Evolutionary conservation across 139 green algal genomes (phyloP).

Genomic region (Edaphochlamys debaryana): DNA sequence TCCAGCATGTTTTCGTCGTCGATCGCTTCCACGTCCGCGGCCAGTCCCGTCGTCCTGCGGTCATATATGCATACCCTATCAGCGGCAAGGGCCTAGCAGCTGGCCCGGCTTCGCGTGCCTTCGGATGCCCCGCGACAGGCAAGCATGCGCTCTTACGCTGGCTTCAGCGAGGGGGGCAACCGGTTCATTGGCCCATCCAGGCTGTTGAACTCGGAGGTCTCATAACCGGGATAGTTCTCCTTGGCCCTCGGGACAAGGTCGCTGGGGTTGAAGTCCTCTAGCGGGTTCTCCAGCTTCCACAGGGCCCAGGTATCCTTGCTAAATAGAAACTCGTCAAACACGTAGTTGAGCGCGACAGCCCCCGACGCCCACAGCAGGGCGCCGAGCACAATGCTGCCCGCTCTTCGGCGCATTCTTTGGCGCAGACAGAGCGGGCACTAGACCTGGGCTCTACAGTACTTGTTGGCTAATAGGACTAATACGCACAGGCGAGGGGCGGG

Average conservation of each 20-base stretch:
- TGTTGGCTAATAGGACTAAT: too few relatives aligned
- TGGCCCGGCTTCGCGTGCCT: too few relatives aligned
- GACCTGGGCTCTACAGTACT: too few relatives aligned
- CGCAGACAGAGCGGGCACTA: too few relatives aligned
- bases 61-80: neutral
- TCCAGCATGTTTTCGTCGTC: constrained; percentile 28
- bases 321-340: constrained; percentile 39
- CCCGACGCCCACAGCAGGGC: neutral
- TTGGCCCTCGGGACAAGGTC: constrained; percentile 17
- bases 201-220: constrained; percentile 6
- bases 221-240: constrained; percentile 13
- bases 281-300: constrained; percentile 33
- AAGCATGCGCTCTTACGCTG: neutral
- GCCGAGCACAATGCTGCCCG: neutral
- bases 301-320: constrained; percentile 36
- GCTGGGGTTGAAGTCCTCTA: constrained; percentile 21
- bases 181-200: neutral
- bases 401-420: neutral
- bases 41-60: neutral
- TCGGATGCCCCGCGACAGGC: too few relatives aligned
- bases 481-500: too few relatives aligned
- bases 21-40: constrained; percentile 5
- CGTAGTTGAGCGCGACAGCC: constrained; percentile 6
- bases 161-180: neutral
- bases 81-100: too few relatives aligned